phyloP scores from a whole-genome alignment of 495 filamentous ascomycete species.

The Penicillium pancosmium region DNA sequence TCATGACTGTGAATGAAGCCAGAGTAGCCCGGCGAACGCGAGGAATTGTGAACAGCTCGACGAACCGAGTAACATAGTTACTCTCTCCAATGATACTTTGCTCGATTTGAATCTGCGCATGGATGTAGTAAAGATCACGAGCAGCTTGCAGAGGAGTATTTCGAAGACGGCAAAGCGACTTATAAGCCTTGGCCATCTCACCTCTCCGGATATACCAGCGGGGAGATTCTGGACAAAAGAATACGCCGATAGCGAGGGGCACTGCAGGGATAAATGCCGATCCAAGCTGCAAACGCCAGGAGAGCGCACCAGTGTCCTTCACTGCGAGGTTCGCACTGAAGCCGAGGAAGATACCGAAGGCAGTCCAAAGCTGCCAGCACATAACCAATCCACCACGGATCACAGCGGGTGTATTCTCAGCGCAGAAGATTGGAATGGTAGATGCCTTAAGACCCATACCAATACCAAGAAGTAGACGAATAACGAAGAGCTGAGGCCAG shows the following conservation, averaged over 20 bases:
- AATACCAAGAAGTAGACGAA: constrained; percentile 61
- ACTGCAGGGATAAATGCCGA: constrained; percentile 74
- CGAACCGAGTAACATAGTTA: constrained; percentile 59
- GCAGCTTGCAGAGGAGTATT: constrained; percentile 63
- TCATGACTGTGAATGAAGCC: constrained; percentile 68
- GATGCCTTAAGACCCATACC: constrained; percentile 69
- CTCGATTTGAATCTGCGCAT: constrained; percentile 61
- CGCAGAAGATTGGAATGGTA: constrained; percentile 64
- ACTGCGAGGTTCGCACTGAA: constrained; percentile 63
- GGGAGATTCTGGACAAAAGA: constrained; percentile 69
- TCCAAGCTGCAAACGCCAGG: constrained; percentile 67
- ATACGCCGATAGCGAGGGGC: constrained; percentile 63
- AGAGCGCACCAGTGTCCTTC: constrained; percentile 52
- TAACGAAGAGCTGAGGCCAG: constrained; percentile 61
- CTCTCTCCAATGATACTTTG: constrained; percentile 44
- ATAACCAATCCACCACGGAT: constrained; percentile 68
- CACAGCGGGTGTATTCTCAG: constrained; percentile 61
- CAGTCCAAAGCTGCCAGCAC: constrained; percentile 59
- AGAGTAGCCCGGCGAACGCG: constrained; percentile 67
- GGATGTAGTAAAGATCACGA: constrained; percentile 68
- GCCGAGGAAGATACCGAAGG: constrained; percentile 66
- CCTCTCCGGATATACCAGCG: constrained; percentile 69
- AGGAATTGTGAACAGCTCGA: constrained; percentile 69
- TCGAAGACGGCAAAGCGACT: constrained; percentile 63
- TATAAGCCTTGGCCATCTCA: constrained; percentile 56